Conservation (phyloP, 345 rosid species). For the Sapria himalayana region DNA sequence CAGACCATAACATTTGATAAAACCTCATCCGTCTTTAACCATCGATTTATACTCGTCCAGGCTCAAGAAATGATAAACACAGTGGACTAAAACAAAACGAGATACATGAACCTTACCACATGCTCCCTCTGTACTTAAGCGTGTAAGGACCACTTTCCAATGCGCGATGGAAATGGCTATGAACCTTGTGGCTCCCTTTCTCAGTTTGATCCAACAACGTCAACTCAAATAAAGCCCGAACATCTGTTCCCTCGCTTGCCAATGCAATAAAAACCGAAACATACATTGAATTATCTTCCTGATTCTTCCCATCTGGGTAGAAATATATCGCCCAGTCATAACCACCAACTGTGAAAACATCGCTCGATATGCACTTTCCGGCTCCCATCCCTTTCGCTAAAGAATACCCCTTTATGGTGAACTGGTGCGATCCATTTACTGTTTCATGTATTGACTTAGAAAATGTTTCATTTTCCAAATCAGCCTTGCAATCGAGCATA, state of each 20-base stretch:
- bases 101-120: slow-evolving; percentile 87
- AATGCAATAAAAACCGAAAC: slow-evolving; percentile 78
- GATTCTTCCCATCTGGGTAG: slow-evolving; percentile 82
- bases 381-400: slow-evolving; percentile 65
- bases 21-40: too few species aligned
- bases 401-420: slow-evolving; percentile 62
- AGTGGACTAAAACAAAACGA: too few species aligned
- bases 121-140: slow-evolving; percentile 70
- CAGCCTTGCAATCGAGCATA: slow-evolving; percentile 22
- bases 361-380: slow-evolving; percentile 67
- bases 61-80: too few species aligned
- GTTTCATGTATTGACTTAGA: slow-evolving; percentile 57
- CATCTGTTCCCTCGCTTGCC: slow-evolving; percentile 77
- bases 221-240: slow-evolving; percentile 77
- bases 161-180: slow-evolving; percentile 86
- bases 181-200: slow-evolving; percentile 70
- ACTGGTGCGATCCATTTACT: slow-evolving; percentile 65
- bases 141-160: slow-evolving; percentile 80
- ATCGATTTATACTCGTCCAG: too few species aligned
- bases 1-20: too few species aligned
- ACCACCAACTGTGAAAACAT: slow-evolving; percentile 66
- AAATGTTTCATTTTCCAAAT: slow-evolving; percentile 17
- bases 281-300: slow-evolving; percentile 44
- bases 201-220: slow-evolving; percentile 88
- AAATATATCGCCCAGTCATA: slow-evolving; percentile 88